Percentiles rank a stretch among this genome's conserved stretches.
These are phyloP conservation scores for Cotoneaster glaucophyllus DNA, from an alignment of 306 rosid species.

Conservation along the genomic window DNA sequence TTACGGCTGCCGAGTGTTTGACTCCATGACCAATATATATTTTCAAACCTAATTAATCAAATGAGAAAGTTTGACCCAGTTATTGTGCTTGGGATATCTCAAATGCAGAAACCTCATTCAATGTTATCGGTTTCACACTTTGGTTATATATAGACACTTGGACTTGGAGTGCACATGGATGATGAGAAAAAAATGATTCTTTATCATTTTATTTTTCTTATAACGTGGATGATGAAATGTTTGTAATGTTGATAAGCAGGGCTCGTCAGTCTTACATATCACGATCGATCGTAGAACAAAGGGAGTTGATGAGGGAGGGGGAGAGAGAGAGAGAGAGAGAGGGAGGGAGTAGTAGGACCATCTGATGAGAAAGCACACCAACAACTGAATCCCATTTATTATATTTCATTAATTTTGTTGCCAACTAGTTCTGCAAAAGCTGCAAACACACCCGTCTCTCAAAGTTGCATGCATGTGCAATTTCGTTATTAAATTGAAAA, in stretches of 20 bases:
- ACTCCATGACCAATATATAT: not conserved
- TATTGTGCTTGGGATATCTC: not conserved
- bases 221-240: conserved; percentile 4
- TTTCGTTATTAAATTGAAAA: not conserved
- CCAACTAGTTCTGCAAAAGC: not conserved
- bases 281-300: not conserved
- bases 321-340: not conserved
- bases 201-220: not conserved
- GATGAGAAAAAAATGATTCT: conserved; percentile 8
- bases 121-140: conserved; percentile 8
- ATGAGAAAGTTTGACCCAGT: not conserved
- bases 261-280: not conserved
- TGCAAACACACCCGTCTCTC: not conserved
- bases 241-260: not conserved
- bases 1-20: not conserved
- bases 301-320: not conserved
- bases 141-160: not conserved
- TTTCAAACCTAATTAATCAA: not conserved
- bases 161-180: conserved; percentile 37
- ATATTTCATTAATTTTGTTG: not conserved
- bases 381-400: not conserved
- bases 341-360: not conserved
- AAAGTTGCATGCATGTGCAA: not conserved
- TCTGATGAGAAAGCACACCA: not conserved
- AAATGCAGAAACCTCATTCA: not conserved